These are phyloP conservation scores for Metschnikowia sp. DNA, from an alignment of 805 yeast genomes.

Conservation along the genomic window DNA sequence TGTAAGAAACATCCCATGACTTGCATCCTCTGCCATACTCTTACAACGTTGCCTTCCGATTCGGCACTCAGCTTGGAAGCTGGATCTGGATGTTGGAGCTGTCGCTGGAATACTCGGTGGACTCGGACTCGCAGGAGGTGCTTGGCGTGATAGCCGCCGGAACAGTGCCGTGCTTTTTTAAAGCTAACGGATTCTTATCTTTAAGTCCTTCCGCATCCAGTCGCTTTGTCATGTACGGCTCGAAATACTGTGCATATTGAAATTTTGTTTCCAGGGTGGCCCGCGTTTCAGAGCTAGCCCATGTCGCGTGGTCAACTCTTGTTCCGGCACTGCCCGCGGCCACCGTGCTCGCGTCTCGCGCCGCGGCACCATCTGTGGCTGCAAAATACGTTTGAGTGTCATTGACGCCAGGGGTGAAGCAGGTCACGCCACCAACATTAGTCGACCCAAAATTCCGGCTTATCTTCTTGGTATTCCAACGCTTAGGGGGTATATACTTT, in stretches of 20 bases:
- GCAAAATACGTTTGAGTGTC: neutral
- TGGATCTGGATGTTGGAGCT: slow-evolving; percentile 30
- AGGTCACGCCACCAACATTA: slow-evolving; percentile 3
- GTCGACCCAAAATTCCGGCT: neutral
- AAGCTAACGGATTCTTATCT: neutral
- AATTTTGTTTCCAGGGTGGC: slow-evolving; percentile 5
- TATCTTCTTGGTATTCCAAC: neutral
- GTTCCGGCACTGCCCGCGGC: neutral
- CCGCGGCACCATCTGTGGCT: neutral
- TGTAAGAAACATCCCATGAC: too few species aligned
- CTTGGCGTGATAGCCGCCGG: neutral
- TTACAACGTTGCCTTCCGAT: too few species aligned
- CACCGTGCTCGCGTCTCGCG: neutral
- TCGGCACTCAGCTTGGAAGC: slow-evolving; percentile 15
- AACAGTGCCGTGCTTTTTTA: neutral
- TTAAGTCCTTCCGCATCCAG: neutral
- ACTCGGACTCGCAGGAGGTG: slow-evolving; percentile 8
- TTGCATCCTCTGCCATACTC: too few species aligned
- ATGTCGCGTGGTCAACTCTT: neutral
- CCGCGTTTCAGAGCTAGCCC: slow-evolving; percentile 1
- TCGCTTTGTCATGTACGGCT: slow-evolving; percentile 12
- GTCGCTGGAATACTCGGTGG: slow-evolving; percentile 20
- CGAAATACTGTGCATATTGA: slow-evolving; percentile 13
- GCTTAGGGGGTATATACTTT: neutral
- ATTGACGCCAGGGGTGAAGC: slow-evolving; percentile 1